phyloP scores from a whole-genome alignment of 169 alveolate species.

The Nephromyces sp. region DNA sequence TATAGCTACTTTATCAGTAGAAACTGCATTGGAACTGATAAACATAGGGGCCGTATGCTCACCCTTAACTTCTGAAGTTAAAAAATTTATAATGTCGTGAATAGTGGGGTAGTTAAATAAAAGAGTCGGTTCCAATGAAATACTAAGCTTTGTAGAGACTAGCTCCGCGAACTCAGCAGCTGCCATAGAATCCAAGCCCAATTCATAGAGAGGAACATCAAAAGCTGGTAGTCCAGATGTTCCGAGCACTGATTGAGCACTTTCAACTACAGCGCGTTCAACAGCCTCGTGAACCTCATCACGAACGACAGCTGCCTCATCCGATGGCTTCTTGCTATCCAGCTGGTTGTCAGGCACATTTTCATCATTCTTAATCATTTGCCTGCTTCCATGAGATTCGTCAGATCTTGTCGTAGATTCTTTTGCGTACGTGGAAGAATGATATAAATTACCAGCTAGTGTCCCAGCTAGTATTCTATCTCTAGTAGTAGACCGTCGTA shows the following conservation, averaged over 20 bases:
- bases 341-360: neutral
- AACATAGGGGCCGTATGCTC: slow-evolving; percentile 9
- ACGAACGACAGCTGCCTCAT: slow-evolving; percentile 6
- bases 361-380: neutral
- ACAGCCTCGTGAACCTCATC: slow-evolving; percentile 14
- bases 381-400: neutral
- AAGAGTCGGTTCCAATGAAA: slow-evolving; percentile 50
- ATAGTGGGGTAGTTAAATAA: slow-evolving; percentile 55
- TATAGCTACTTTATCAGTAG: slow-evolving; percentile 18
- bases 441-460: slow-evolving; percentile 19
- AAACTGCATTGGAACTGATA: neutral
- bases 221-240: slow-evolving; percentile 13
- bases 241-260: slow-evolving; percentile 30
- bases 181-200: slow-evolving; percentile 54
- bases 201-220: slow-evolving; percentile 56
- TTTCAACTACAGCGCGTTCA: slow-evolving; percentile 23
- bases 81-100: slow-evolving; percentile 42
- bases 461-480: slow-evolving; percentile 39
- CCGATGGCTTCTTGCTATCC: neutral
- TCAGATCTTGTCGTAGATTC: slow-evolving; percentile 6
- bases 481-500: slow-evolving; percentile 39
- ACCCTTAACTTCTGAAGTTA: slow-evolving; percentile 30
- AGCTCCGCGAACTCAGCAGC: slow-evolving; percentile 51
- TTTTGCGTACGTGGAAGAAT: slow-evolving; percentile 3
- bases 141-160: slow-evolving; percentile 35